Conservation (phyloP, 768 basidiomycete species). For the Tricholoma hemisulphureum region DNA sequence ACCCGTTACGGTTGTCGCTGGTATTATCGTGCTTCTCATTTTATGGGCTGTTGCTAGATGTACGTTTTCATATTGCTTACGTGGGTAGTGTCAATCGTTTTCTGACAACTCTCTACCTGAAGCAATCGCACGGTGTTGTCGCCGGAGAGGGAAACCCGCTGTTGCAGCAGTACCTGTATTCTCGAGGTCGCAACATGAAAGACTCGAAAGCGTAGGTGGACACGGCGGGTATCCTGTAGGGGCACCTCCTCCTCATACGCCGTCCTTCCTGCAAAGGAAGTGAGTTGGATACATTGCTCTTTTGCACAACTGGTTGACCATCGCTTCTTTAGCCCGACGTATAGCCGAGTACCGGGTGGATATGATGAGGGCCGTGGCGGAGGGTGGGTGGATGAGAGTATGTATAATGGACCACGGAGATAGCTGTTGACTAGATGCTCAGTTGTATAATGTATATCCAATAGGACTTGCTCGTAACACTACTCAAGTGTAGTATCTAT, state of each 20-base stretch:
- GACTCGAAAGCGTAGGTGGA: conserved; percentile 21
- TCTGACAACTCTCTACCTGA: conserved; percentile 5
- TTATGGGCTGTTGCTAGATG: conserved; percentile 49
- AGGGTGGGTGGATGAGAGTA: conserved; percentile 44
- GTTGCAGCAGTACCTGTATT: conserved; percentile 5
- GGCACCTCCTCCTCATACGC: conserved; percentile 15
- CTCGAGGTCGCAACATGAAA: conserved; percentile 15
- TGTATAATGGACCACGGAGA: conserved; percentile 3
- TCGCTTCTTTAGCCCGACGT: conserved; percentile 22
- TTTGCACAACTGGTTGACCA: background rate
- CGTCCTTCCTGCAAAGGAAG: conserved; percentile 15
- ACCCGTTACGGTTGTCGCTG: conserved; percentile 73
- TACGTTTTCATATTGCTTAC: conserved; percentile 24
- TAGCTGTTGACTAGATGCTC: background rate
- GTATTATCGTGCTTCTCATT: conserved; percentile 57
- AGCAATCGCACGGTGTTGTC: conserved; percentile 38
- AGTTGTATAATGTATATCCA: too few relatives aligned
- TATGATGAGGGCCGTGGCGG: conserved; percentile 17
- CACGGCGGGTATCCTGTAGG: conserved; percentile 16
- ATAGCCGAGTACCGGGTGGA: conserved; percentile 30
- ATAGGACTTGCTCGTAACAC: background rate
- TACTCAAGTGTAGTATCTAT: too few relatives aligned
- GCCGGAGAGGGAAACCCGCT: conserved; percentile 17
- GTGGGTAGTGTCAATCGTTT: background rate
- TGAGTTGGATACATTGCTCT: conserved; percentile 17